phyloP scores from a whole-genome alignment of 2,329 filamentous ascomycete species.

The Sphaceloma murrayae region DNA sequence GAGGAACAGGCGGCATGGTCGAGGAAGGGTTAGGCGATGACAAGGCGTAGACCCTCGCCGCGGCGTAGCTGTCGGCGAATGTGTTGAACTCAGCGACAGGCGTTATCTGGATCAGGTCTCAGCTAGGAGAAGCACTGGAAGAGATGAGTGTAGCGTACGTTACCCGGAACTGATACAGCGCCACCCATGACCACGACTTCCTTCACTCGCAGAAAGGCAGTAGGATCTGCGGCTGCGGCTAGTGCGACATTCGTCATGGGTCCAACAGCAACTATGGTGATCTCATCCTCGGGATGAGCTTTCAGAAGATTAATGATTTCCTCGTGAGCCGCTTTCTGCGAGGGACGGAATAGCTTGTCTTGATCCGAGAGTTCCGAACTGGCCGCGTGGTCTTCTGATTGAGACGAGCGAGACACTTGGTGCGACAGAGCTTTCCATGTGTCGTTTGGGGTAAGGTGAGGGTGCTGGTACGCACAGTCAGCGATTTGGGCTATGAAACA shows the following conservation, averaged over 20 bases:
- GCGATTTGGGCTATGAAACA: neutral
- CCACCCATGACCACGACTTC: slow-evolving; percentile 96
- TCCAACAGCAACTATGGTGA: slow-evolving; percentile 84
- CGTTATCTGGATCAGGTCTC: slow-evolving; percentile 45
- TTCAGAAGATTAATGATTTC: slow-evolving; percentile 81
- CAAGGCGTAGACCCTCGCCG: slow-evolving; percentile 41
- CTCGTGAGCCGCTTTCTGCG: slow-evolving; percentile 61
- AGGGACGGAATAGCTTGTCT: slow-evolving; percentile 59
- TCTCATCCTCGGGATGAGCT: slow-evolving; percentile 71
- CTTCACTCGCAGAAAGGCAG: slow-evolving; percentile 78
- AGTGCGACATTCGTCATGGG: slow-evolving; percentile 89
- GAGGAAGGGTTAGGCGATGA: slow-evolving; percentile 53
- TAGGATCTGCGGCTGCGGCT: slow-evolving; percentile 78
- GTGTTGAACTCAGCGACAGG: slow-evolving; percentile 93
- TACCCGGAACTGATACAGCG: slow-evolving; percentile 67
- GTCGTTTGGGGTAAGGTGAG: slow-evolving; percentile 38
- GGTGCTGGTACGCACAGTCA: slow-evolving; percentile 31
- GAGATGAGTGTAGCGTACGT: slow-evolving; percentile 41
- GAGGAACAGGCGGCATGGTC: slow-evolving; percentile 63
- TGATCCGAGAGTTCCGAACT: slow-evolving; percentile 30
- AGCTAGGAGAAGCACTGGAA: neutral
- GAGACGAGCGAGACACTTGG: slow-evolving; percentile 24
- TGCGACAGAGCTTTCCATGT: slow-evolving; percentile 41
- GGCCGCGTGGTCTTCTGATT: slow-evolving; percentile 27
- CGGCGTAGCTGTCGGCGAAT: slow-evolving; percentile 60